Evolutionary conservation across 2,329 filamentous ascomycete species (phyloP), one percentile per base, ranked within the genome.

Genomic region (Scedosporium minutisporum): DNA sequence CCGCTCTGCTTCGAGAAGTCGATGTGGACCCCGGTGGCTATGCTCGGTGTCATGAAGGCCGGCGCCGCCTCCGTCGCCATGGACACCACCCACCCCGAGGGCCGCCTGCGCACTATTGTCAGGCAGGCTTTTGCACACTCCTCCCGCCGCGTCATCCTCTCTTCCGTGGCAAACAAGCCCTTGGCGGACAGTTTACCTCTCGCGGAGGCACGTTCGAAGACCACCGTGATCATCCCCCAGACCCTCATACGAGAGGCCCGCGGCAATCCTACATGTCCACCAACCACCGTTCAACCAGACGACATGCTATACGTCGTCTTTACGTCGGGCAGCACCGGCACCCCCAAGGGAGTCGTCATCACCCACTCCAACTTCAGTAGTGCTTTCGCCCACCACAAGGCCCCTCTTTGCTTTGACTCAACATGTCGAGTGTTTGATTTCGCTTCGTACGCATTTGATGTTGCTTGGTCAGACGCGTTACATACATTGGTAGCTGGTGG

Each of bases 151-250:
- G 10, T 62, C 6, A 69, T 70, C n/a, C n/a, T n/a, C n/a, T n/a
- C n/a, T n/a, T n/a, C n/a, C 3, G 57, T 71, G 5, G 64, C 62
- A 0, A 58, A 66, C 2, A 33, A 74, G 1, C 68, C 68, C 4
- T 5, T 72, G 38, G 65, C 67, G 21, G 67, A 73, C 14, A 78
- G 79, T n/a, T 82, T 78, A 64, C 68, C 75, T 25, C 79, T 81
- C 21, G 76, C 57, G 9, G 41, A 27, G 38, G 51, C 62, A 7
- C n/a, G n/a, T n/a, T n/a, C n/a, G n/a, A n/a, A n/a, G n/a, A n/a
- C n/a, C n/a, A n/a, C n/a, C n/a, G n/a, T n/a, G n/a, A n/a, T n/a
- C n/a, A n/a, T n/a, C n/a, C n/a, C n/a, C n/a, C n/a, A n/a, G n/a
- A n/a, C n/a, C n/a, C n/a, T n/a, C n/a, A n/a, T n/a, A n/a, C n/a